phyloP scores from a whole-genome alignment of 192 early-diverging fungal genomes.

The Backusella luteola region DNA sequence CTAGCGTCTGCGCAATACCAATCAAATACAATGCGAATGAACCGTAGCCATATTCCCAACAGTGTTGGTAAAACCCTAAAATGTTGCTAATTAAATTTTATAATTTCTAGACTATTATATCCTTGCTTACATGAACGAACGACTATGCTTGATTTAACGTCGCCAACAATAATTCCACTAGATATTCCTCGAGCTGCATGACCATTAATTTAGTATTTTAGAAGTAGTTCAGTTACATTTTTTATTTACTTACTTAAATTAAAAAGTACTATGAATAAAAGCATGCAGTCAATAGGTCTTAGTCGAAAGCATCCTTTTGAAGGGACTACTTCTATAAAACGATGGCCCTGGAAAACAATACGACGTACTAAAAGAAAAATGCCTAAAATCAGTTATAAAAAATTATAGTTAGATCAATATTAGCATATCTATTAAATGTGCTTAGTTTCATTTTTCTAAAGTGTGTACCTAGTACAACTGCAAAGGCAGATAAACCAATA shows the following conservation, averaged over 20 bases:
- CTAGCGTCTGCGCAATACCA: slow-evolving; percentile 33
- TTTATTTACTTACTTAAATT: slow-evolving; percentile 22
- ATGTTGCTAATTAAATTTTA: neutral
- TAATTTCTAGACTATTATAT: neutral
- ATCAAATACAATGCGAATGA: slow-evolving; percentile 25
- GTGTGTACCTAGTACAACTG: slow-evolving; percentile 18
- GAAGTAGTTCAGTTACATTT: neutral
- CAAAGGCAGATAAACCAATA: slow-evolving; percentile 19
- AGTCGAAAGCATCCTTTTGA: slow-evolving; percentile 21
- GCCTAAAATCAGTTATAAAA: slow-evolving; percentile 5
- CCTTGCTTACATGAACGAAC: slow-evolving; percentile 21
- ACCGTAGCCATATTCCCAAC: slow-evolving; percentile 32
- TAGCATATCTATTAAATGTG: neutral
- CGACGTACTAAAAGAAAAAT: slow-evolving; percentile 10
- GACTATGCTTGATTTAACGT: slow-evolving; percentile 12
- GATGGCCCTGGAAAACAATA: slow-evolving; percentile 22
- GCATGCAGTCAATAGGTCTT: slow-evolving; percentile 28
- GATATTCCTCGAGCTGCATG: slow-evolving; percentile 21
- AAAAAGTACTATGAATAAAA: slow-evolving; percentile 22
- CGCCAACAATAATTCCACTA: slow-evolving; percentile 20
- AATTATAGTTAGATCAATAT: neutral
- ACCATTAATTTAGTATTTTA: neutral
- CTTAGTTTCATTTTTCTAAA: neutral
- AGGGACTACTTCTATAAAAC: neutral
- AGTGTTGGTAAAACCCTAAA: slow-evolving; percentile 26